These are phyloP conservation scores for Globisporangium acanthophoron DNA, from an alignment of 352 stramenopile species.

Conservation along the genomic window DNA sequence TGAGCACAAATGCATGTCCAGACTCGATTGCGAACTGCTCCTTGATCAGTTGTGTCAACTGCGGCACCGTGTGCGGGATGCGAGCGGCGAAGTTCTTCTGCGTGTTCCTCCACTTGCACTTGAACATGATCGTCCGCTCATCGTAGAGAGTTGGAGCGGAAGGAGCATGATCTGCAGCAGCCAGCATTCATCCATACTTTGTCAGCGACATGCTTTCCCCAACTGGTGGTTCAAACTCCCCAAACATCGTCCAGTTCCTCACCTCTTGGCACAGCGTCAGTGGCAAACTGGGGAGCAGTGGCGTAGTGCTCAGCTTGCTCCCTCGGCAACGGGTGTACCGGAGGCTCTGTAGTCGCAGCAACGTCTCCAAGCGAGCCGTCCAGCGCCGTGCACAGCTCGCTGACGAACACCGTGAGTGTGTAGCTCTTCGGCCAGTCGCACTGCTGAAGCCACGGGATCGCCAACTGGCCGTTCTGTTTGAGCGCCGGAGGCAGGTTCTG, in stretches of 20 bases:
- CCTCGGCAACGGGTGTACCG: conserved; percentile 16
- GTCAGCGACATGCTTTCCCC: not conserved
- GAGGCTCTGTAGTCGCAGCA: conserved; percentile 4
- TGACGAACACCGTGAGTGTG: conserved; percentile 35
- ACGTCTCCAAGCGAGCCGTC: conserved; percentile 9
- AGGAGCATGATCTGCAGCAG: not conserved
- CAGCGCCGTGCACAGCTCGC: conserved; percentile 41
- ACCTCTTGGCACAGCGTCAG: conserved; percentile 3
- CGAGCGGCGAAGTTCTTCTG: conserved; percentile 37
- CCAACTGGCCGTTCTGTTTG: conserved; percentile 30
- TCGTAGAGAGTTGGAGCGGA: not conserved
- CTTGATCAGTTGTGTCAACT: conserved; percentile 30
- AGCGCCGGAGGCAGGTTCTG: conserved; percentile 39
- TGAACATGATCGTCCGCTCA: conserved; percentile 28
- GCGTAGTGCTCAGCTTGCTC: conserved; percentile 9
- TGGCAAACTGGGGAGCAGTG: conserved; percentile 29
- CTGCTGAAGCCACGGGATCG: conserved; percentile 42
- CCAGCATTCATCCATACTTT: not conserved
- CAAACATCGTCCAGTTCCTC: not conserved
- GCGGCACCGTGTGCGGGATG: conserved; percentile 18
- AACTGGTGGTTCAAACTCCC: too few relatives aligned
- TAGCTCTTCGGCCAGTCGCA: conserved; percentile 49
- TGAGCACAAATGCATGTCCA: conserved; percentile 21
- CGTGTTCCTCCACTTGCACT: conserved; percentile 60
- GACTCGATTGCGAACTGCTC: conserved; percentile 33